Evolutionary conservation across 495 filamentous ascomycete genomes (phyloP), one percentile per base, ranked within the genome.

Genomic region (Tuber umbilicatum): DNA sequence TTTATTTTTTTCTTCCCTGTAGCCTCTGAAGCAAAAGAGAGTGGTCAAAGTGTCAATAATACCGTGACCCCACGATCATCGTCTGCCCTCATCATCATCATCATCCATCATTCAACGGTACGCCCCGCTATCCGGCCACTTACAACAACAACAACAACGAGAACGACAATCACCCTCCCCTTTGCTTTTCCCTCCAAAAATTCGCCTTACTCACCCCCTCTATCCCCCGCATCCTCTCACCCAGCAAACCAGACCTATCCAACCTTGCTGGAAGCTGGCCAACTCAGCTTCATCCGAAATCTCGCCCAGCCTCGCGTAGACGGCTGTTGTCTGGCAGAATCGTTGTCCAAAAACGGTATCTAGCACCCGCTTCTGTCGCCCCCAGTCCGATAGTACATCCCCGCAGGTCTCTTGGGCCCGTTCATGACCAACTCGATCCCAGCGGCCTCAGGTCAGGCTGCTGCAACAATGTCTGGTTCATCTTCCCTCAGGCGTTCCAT

Each of bases 401-500:
- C 55, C 55, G 69, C 69, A 45, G 75, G 69, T 78, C 74, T 78
- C 78, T 79, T 68, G 71, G 67, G 43, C 77, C 70, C 35, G 76
- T 79, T 76, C 72, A 81, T 81, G 80, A 81, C 80, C 68, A 81
- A 79, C 80, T 76, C 78, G 73, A 73, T 81, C 31, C 78, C 75
- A 69, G 79, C 71, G 71, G 79, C 80, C 79, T 79, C 73, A 45
- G 73, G 71, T 76, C 76, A 74, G 73, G 75, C 79, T 75, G 75
- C 76, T 73, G 73, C 74, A 45, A 76, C 74, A 45, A 82, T 81
- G 80, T 79, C 81, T 67, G 73, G 74, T 16, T 73, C 82, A 75
- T 78, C 78, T 38, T 82, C 79, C 42, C 68, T 78, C 21, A 80
- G 85, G 75, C 78, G 85, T 50, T 81, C 83, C 27, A 72, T 75